Evolutionary conservation across 306 rosid species (phyloP).

Genomic region (Lagenaria siceraria): DNA sequence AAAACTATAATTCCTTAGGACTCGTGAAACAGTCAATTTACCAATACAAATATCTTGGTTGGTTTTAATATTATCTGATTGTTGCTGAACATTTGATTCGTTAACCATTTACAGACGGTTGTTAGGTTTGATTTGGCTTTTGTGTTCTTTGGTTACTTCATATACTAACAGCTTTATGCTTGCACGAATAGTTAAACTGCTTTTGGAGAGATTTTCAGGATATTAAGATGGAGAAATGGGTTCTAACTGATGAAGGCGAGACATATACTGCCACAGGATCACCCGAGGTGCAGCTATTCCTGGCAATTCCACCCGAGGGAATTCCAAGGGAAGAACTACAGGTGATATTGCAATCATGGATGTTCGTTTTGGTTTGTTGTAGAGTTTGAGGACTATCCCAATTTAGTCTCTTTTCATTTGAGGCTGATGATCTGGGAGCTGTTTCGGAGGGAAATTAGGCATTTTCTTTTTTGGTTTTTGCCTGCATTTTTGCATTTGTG

Average conservation of each 20-base stretch:
- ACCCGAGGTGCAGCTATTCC: conserved; percentile 64
- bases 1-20: not conserved
- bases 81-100: not conserved
- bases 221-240: conserved; percentile 63
- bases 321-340: conserved; percentile 66
- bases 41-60: not conserved
- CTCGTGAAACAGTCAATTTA: not conserved
- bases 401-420: not conserved
- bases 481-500: not conserved
- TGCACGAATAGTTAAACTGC: not conserved
- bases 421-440: not conserved
- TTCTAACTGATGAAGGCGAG: conserved; percentile 64
- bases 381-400: not conserved
- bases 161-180: not conserved
- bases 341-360: conserved; percentile 17
- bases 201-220: conserved; percentile 33
- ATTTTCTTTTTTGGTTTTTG: not conserved
- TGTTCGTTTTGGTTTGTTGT: not conserved
- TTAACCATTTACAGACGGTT: not conserved
- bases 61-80: not conserved
- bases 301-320: conserved; percentile 68
- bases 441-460: not conserved
- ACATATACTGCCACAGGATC: conserved; percentile 53
- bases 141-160: not conserved
- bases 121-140: not conserved